A percentile compares a stretch with the other conserved stretches of the same genome.
Evolutionary conservation across 2,329 filamentous ascomycete genomes (phyloP).

Genomic region (Stachybotrys chartarum): DNA sequence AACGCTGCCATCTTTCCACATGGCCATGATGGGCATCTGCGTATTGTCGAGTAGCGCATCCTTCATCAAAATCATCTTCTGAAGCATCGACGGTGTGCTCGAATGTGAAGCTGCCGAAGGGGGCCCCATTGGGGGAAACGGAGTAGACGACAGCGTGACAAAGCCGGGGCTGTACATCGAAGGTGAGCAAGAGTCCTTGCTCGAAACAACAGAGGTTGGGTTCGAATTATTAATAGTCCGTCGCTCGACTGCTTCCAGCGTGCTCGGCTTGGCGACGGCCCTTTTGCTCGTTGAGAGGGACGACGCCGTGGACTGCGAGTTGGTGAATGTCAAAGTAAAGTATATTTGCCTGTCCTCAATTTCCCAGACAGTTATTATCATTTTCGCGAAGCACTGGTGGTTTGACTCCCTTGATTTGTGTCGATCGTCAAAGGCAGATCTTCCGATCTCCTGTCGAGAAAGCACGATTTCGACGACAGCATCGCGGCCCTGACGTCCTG

Average conservation of each 20-base stretch:
- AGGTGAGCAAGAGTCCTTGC: conserved; percentile 39
- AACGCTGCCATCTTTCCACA: conserved; percentile 75
- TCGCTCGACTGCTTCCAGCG: conserved; percentile 39
- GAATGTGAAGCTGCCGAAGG: conserved; percentile 48
- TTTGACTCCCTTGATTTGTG: conserved; percentile 27
- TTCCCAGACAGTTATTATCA: conserved; percentile 71
- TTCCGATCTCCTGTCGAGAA: conserved; percentile 37
- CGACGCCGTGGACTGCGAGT: conserved; percentile 35
- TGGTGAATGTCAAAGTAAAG: conserved; percentile 71
- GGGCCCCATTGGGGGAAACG: conserved; percentile 62
- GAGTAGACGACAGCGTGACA: conserved; percentile 45
- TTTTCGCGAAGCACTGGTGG: conserved; percentile 53
- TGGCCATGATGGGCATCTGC: conserved; percentile 65
- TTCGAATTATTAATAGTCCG: conserved; percentile 36
- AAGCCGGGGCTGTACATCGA: conserved; percentile 44
- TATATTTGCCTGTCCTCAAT: conserved; percentile 60
- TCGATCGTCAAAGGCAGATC: conserved; percentile 26
- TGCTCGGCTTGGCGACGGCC: conserved; percentile 28
- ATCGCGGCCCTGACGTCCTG: conserved; percentile 35
- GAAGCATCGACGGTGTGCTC: conserved; percentile 56
- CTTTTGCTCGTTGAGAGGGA: conserved; percentile 26
- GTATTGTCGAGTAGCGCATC: conserved; percentile 71
- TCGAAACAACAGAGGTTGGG: conserved; percentile 39
- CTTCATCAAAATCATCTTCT: conserved; percentile 69
- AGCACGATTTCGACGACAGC: conserved; percentile 63